Percentiles rank a stretch among this genome's conserved stretches.
These are phyloP conservation scores for Collybiopsis confluens DNA, from an alignment of 768 basidiomycete species.

Conservation along the genomic window DNA sequence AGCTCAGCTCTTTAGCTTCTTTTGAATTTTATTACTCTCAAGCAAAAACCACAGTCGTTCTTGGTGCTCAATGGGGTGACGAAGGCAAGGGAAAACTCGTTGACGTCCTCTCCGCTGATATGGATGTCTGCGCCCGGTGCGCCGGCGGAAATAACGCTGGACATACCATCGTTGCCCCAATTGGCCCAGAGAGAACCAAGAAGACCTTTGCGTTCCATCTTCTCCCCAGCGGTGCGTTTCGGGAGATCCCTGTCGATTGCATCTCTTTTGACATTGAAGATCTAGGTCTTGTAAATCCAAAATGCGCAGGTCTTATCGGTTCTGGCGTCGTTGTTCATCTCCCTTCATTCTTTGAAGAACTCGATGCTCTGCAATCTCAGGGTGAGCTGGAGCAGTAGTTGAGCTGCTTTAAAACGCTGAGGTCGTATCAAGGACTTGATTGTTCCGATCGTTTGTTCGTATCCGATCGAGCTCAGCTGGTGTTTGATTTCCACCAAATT, in stretches of 20 bases:
- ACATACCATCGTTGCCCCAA: slow-evolving; percentile 89
- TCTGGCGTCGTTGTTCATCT: slow-evolving; percentile 95
- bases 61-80: slow-evolving; percentile 90
- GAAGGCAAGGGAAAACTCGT: slow-evolving; percentile 96
- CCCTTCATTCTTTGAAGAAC: slow-evolving; percentile 91
- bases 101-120: slow-evolving; percentile 87
- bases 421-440: slow-evolving; percentile 61
- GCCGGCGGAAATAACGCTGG: slow-evolving; percentile 99
- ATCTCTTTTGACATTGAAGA: slow-evolving; percentile 31
- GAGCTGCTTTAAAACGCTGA: background rate
- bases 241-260: slow-evolving; percentile 22
- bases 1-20: too few species aligned
- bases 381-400: slow-evolving; percentile 43
- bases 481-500: slow-evolving; percentile 99
- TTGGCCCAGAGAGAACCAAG: slow-evolving; percentile 61
- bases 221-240: slow-evolving; percentile 67
- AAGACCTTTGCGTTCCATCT: slow-evolving; percentile 95
- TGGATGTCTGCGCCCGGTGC: slow-evolving; percentile 91
- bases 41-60: slow-evolving; percentile 72
- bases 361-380: slow-evolving; percentile 80
- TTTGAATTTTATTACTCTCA: too few species aligned
- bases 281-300: slow-evolving; percentile 67
- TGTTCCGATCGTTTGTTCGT: slow-evolving; percentile 84
- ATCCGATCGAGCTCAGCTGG: slow-evolving; percentile 94
- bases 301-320: slow-evolving; percentile 85